phyloP scores from a whole-genome alignment of 169 alveolate genomes.

The Cryptosporidium sp. region DNA sequence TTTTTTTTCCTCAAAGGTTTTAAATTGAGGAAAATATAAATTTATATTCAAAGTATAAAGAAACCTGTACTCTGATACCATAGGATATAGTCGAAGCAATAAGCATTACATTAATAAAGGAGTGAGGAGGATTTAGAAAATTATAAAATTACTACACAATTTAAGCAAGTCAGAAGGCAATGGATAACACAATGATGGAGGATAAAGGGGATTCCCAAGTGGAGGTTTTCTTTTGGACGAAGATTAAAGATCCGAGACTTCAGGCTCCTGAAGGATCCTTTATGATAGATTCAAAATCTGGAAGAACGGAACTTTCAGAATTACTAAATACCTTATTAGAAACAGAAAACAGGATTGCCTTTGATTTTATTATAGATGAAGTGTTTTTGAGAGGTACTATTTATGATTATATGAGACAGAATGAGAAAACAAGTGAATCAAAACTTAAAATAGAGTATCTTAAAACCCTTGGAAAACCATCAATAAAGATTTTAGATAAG shows the following conservation, averaged over 20 bases:
- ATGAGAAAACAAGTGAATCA: constrained; percentile 51
- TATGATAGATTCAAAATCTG: constrained; percentile 24
- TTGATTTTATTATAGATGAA: constrained; percentile 58
- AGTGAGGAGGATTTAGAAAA: neutral
- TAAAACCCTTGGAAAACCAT: constrained; percentile 22
- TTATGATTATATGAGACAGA: constrained; percentile 29
- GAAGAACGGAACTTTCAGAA: constrained; percentile 55
- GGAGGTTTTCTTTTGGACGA: constrained; percentile 60
- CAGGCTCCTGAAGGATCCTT: constrained; percentile 38
- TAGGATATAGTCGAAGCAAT: too few species aligned
- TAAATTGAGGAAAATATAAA: neutral
- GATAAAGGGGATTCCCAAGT: constrained; percentile 19
- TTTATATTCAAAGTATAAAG: too few species aligned
- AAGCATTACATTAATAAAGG: too few species aligned
- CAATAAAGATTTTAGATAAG: constrained; percentile 16
- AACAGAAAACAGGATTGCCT: constrained; percentile 8
- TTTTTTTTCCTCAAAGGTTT: neutral
- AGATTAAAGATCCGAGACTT: constrained; percentile 31
- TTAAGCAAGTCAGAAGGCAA: neutral
- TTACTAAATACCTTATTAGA: constrained; percentile 25
- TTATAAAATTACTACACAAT: neutral
- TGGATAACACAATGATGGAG: neutral
- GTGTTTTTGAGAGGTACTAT: constrained; percentile 35
- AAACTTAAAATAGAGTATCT: constrained; percentile 41
- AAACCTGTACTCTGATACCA: neutral